A percentile compares a stretch with the other conserved stretches of the same genome.
phyloP scores from a whole-genome alignment of 2,329 filamentous ascomycete genomes.

The Diaporthe amygdali region DNA sequence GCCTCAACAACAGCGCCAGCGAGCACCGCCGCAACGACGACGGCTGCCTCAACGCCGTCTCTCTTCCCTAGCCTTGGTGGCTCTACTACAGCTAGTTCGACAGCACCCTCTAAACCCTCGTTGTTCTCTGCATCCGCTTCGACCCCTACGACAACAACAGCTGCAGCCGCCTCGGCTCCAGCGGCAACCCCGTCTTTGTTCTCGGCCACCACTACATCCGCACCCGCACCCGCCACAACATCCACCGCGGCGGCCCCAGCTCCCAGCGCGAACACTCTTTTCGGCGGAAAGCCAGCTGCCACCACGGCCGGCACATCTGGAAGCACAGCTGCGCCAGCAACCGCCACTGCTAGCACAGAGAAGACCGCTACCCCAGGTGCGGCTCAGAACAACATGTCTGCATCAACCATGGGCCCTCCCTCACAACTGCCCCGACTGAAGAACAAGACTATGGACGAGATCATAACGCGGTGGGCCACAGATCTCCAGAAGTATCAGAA shows the following conservation, averaged over 20 bases:
- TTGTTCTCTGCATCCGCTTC: slow-evolving; percentile 34
- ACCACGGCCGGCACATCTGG: slow-evolving; percentile 18
- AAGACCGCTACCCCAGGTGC: slow-evolving; percentile 29
- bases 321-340: background rate
- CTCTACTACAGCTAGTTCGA: slow-evolving; percentile 17
- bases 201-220: slow-evolving; percentile 4
- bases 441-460: slow-evolving; percentile 99
- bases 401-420: slow-evolving; percentile 79
- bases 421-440: slow-evolving; percentile 90
- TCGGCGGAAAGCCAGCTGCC: slow-evolving; percentile 23
- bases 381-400: slow-evolving; percentile 54
- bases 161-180: slow-evolving; percentile 19
- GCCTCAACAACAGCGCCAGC: slow-evolving; percentile 41
- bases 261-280: slow-evolving; percentile 20
- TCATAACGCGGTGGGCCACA: slow-evolving; percentile 94
- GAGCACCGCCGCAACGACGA: slow-evolving; percentile 15
- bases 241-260: slow-evolving; percentile 33
- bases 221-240: slow-evolving; percentile 32
- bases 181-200: slow-evolving; percentile 13
- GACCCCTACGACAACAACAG: slow-evolving; percentile 27
- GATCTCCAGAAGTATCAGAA: slow-evolving; percentile 96
- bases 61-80: slow-evolving; percentile 24
- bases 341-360: slow-evolving; percentile 21
- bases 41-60: slow-evolving; percentile 26
- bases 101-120: slow-evolving; percentile 29